phyloP scores from a whole-genome alignment of 371 early-diverging fungal genomes.

The Rhizomucor miehei region DNA sequence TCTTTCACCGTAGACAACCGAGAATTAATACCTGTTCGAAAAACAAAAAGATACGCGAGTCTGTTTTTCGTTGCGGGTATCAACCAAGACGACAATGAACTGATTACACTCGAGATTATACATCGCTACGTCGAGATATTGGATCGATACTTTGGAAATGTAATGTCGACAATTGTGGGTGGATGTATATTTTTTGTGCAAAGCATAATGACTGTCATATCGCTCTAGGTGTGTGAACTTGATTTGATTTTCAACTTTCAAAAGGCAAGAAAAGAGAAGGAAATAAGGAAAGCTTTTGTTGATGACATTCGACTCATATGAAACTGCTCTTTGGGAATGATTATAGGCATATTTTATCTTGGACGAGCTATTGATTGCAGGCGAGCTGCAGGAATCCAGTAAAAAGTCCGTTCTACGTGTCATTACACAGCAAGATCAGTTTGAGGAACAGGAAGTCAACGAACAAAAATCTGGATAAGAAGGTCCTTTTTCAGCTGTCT shows the following conservation, averaged over 20 bases:
- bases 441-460: slow-evolving; percentile 72
- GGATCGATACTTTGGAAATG: slow-evolving; percentile 97
- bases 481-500: not conserved
- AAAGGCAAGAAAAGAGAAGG: slow-evolving; percentile 47
- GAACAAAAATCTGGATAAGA: slow-evolving; percentile 43
- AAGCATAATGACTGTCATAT: too few species aligned
- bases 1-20: not conserved
- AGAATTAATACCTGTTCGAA: not conserved
- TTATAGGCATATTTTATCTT: slow-evolving; percentile 77
- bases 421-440: slow-evolving; percentile 73
- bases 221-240: slow-evolving; percentile 76
- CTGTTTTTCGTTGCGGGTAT: slow-evolving; percentile 96
- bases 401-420: slow-evolving; percentile 77
- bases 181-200: not conserved
- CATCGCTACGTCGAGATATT: slow-evolving; percentile 97
- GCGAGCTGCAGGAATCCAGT: slow-evolving; percentile 82
- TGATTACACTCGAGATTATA: slow-evolving; percentile 90
- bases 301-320: not conserved
- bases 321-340: not conserved
- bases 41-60: slow-evolving; percentile 87
- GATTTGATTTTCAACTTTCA: slow-evolving; percentile 90
- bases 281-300: too few species aligned
- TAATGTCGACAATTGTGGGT: slow-evolving; percentile 27
- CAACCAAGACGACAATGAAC: slow-evolving; percentile 89
- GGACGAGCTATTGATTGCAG: slow-evolving; percentile 82